Evolutionary conservation across 257 asterid species (phyloP).

Genomic region (Penstemon barbatus): DNA sequence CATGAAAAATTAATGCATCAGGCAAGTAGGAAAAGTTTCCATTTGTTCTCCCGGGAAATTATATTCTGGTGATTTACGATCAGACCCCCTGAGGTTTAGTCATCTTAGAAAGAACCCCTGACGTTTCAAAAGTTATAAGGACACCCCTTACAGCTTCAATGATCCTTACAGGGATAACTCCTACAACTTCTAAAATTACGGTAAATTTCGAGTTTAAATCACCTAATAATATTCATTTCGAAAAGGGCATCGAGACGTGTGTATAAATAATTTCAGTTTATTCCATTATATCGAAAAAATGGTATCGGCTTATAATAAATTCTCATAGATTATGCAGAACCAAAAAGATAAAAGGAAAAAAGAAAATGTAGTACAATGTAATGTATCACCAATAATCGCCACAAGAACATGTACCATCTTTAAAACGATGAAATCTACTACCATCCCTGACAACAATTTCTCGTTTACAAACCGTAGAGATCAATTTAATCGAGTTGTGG

Average conservation of each 20-base stretch:
- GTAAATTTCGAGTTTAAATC: too few relatives aligned
- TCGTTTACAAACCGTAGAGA: conserved; percentile 49
- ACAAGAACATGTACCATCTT: conserved; percentile 72
- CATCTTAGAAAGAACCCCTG: too few relatives aligned
- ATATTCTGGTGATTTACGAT: too few relatives aligned
- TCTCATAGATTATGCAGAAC: conserved; percentile 6
- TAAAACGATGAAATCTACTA: conserved; percentile 81
- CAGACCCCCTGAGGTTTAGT: too few relatives aligned
- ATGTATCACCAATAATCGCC: conserved; percentile 78
- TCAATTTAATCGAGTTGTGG: conserved; percentile 63
- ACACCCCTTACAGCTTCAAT: too few relatives aligned
- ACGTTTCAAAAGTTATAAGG: too few relatives aligned
- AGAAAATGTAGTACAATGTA: conserved; percentile 19
- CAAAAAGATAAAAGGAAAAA: conserved; percentile 1
- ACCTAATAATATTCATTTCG: too few relatives aligned
- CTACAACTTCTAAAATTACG: too few relatives aligned
- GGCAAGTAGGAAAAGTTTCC: too few relatives aligned
- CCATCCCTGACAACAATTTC: conserved; percentile 73
- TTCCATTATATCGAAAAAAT: conserved; percentile 5
- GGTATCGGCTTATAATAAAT: conserved; percentile 15
- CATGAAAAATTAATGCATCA: too few relatives aligned
- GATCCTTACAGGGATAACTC: too few relatives aligned
- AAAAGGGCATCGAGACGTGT: not conserved
- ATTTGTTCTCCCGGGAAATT: too few relatives aligned
- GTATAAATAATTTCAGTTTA: conserved; percentile 14